Conservation (phyloP, 306 rosid species). For the Begonia fuchsioides region DNA sequence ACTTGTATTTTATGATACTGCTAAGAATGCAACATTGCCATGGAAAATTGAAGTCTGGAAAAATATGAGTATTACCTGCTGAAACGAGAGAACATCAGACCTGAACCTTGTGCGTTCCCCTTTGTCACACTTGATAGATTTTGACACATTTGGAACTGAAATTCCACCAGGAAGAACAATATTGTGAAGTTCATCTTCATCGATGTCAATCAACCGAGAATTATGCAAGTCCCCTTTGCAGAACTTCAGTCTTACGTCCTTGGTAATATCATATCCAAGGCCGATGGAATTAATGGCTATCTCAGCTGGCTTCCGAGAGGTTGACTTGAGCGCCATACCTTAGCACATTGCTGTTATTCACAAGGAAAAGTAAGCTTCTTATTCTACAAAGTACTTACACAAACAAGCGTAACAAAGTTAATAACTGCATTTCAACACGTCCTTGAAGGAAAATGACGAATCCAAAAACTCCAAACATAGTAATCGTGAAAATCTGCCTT, state of each 20-base stretch:
- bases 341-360: conserved; percentile 26
- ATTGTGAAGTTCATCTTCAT: conserved; percentile 47
- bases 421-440: no score
- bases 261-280: conserved; percentile 67
- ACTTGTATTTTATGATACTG: no score
- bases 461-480: no score
- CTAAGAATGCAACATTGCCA: no score
- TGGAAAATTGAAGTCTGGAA: no score
- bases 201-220: conserved; percentile 65
- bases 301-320: conserved; percentile 62
- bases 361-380: no score
- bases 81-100: conserved; percentile 93
- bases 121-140: conserved; percentile 82
- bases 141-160: conserved; percentile 58
- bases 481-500: no score
- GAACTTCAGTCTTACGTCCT: conserved; percentile 75
- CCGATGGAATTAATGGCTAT: conserved; percentile 78
- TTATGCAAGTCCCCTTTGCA: conserved; percentile 46
- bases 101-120: conserved; percentile 92
- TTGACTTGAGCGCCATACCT: conserved; percentile 72
- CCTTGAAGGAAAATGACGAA: no score
- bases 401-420: no score
- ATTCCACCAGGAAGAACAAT: conserved; percentile 72
- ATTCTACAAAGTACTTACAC: no score
- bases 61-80: conserved; percentile 41